Percentiles rank a stretch among this genome's conserved stretches.
Conservation (phyloP, 2,329 filamentous ascomycete genomes). For the Pseudopithomyces maydicus region DNA sequence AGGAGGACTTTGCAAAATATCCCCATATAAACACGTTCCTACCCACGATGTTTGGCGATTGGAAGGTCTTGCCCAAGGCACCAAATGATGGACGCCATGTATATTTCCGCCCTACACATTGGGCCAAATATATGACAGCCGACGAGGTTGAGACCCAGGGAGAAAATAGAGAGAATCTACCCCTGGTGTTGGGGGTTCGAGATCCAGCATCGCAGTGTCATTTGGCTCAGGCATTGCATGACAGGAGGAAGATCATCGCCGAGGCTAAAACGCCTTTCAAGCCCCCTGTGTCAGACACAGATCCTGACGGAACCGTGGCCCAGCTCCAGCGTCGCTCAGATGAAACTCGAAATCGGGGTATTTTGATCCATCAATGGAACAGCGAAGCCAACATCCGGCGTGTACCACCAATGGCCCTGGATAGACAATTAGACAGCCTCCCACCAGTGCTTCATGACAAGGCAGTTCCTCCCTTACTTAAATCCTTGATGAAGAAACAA, state of each 20-base stretch:
- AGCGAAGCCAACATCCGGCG: background rate
- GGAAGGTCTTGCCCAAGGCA: constrained; percentile 17
- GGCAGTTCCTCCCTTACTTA: too few relatives aligned
- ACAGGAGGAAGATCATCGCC: background rate
- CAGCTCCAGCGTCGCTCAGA: background rate
- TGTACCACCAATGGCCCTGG: background rate
- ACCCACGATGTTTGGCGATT: constrained; percentile 21
- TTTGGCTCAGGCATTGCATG: background rate
- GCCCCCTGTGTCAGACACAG: background rate
- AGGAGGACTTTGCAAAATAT: background rate
- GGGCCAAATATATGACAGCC: constrained; percentile 20
- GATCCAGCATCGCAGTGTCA: background rate
- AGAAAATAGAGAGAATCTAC: background rate
- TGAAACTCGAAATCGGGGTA: background rate
- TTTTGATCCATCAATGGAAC: background rate
- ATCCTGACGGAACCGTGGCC: background rate
- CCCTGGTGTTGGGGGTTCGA: background rate
- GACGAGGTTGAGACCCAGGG: constrained; percentile 10
- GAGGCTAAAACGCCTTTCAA: background rate
- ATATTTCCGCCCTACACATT: constrained; percentile 15
- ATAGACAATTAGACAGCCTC: background rate
- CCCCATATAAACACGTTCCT: constrained; percentile 7
- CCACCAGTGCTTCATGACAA: background rate
- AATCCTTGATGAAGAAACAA: background rate
- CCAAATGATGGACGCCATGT: background rate